A percentile compares a stretch with the other conserved stretches of the same genome.
Conservation (phyloP, 2,329 filamentous ascomycete species). For the Trichoderma koningii region DNA sequence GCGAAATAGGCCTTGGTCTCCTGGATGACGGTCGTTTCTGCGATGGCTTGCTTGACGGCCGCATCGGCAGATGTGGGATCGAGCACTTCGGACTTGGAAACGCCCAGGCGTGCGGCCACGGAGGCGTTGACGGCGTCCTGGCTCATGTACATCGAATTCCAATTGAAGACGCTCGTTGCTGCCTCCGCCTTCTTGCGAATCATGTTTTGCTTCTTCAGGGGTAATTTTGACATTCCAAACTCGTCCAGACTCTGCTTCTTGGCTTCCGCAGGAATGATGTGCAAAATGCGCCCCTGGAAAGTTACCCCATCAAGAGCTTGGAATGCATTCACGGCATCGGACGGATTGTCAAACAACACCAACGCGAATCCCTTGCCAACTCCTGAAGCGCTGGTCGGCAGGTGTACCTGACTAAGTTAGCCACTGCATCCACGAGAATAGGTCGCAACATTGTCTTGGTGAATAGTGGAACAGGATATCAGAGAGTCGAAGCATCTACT, state of each 20-base stretch:
- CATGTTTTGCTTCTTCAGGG: conserved; percentile 90
- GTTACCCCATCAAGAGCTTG: conserved; percentile 77
- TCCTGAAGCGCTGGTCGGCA: conserved; percentile 73
- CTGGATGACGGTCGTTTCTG: conserved; percentile 93
- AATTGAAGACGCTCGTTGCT: conserved; percentile 79
- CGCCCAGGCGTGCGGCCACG: conserved; percentile 79
- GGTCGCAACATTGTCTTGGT: conserved; percentile 23
- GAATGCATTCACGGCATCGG: conserved; percentile 77
- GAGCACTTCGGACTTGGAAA: conserved; percentile 87
- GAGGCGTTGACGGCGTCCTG: conserved; percentile 93
- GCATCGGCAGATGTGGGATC: conserved; percentile 96
- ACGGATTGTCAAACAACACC: conserved; percentile 73
- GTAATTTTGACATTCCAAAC: conserved; percentile 84
- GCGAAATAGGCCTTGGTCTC: conserved; percentile 92
- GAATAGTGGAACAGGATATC: conserved; percentile 47
- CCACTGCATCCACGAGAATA: conserved; percentile 29
- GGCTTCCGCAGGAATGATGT: conserved; percentile 80
- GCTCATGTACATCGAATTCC: conserved; percentile 99
- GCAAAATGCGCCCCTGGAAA: conserved; percentile 89
- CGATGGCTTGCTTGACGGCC: conserved; percentile 93
- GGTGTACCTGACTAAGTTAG: conserved; percentile 69
- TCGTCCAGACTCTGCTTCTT: conserved; percentile 86
- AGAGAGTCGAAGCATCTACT: conserved; percentile 99
- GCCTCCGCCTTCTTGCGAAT: conserved; percentile 84
- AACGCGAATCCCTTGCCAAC: conserved; percentile 89